phyloP scores from a whole-genome alignment of 2,329 filamentous ascomycete species.

The Fusarium sp. region DNA sequence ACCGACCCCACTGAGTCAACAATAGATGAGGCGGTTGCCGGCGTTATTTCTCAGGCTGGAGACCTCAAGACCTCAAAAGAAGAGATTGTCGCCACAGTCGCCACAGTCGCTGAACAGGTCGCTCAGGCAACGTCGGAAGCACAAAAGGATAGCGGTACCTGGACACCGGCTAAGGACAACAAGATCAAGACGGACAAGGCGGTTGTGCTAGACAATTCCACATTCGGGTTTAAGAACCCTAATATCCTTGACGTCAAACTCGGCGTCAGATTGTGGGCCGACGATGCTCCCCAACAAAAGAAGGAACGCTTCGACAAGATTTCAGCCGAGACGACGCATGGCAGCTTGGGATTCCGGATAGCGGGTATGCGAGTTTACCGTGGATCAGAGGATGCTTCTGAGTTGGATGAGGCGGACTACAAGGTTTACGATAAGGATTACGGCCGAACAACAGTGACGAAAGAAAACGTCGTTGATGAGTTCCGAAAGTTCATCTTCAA shows the following conservation, averaged over 20 bases:
- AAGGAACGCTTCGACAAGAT: slow-evolving; percentile 73
- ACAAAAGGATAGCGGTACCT: slow-evolving; percentile 52
- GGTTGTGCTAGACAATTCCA: slow-evolving; percentile 88
- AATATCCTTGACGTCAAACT: slow-evolving; percentile 97
- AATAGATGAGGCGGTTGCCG: slow-evolving; percentile 65
- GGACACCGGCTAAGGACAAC: slow-evolving; percentile 66
- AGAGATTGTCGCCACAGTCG: slow-evolving; percentile 52
- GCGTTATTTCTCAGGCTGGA: slow-evolving; percentile 58
- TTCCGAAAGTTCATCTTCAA: slow-evolving; percentile 73
- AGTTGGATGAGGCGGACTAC: slow-evolving; percentile 70
- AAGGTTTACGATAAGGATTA: slow-evolving; percentile 75
- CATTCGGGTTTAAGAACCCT: slow-evolving; percentile 83
- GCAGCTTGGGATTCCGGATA: slow-evolving; percentile 72
- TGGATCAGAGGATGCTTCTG: slow-evolving; percentile 65
- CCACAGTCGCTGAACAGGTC: slow-evolving; percentile 54
- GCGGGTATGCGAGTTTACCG: slow-evolving; percentile 76
- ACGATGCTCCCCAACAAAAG: slow-evolving; percentile 74
- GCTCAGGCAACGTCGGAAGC: slow-evolving; percentile 34
- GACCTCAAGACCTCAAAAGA: slow-evolving; percentile 53
- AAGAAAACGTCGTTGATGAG: slow-evolving; percentile 68
- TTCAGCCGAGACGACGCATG: slow-evolving; percentile 71
- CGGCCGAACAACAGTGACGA: slow-evolving; percentile 67
- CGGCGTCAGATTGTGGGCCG: slow-evolving; percentile 87
- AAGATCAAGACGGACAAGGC: slow-evolving; percentile 83
- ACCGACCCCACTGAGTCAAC: slow-evolving; percentile 66